Evolutionary conservation across 345 rosid species (phyloP), one percentile per base, ranked within the genome.

Genomic region (Salix caprea): DNA sequence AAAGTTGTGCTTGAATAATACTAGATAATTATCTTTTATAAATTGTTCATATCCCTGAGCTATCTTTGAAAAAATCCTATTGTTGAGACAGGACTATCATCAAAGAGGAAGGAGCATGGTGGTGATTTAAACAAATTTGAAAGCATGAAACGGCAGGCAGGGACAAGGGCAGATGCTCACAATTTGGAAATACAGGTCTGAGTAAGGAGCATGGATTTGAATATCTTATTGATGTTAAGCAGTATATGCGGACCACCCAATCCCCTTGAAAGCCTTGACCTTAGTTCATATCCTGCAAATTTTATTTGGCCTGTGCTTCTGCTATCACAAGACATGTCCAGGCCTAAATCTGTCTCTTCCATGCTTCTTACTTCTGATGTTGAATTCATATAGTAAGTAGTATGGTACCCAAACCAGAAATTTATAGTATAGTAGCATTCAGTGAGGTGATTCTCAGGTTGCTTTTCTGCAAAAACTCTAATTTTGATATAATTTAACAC

Each of bases 81-180:
- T 83, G 71, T 44, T 79, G 80, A 56, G 46, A 64, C 87, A 91
- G 94, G 88, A 79, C 69, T 74, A 67, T 67, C 61, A 36, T 71
- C 71, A 56, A 93, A 90, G 87, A 89, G 91, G 86, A 91, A 91
- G 85, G 87, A 77, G 66, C 78, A 42, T 62, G 70, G 73, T 62
- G 70, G 73, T 78, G 86, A 86, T 73, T 46, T 71, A 60, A 70
- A 69, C 75, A 88, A 78, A 74, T 37, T 37, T 73, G 84, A 78
- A 74, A 76, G 69, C 56, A 78, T 76, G 74, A 87, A 80, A 79
- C 81, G 84, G 61, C 88, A 70, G 56, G 83, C 80, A 26, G 81
- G 66, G 58, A 60, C 64, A 26, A 74, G 78, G 79, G 71, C 50
- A 67, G 74, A 69, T n/a, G 30, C 72, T 42, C 82, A 70, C 46